Base-by-base conservation (phyloP, 1,284 basidiomycete species). In the Fomitopsis schrenkii region DNA sequence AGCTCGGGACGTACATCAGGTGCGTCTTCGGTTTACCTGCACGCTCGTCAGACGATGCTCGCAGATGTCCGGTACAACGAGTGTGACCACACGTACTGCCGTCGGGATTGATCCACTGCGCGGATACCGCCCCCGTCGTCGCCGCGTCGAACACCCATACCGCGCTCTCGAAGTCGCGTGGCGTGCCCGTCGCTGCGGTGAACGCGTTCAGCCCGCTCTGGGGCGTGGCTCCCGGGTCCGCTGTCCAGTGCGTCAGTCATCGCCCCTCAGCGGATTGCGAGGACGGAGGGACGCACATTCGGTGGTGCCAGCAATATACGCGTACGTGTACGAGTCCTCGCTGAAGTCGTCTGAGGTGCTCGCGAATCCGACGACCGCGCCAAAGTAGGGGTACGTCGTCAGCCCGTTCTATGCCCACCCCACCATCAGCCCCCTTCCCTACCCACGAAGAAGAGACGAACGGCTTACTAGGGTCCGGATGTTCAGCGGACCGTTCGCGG, bases 21-120 rank as follows among this genome's bases (percentile, higher is more conserved):
- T 42, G n/a, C 41, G n/a, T 19, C 15, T 7, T 42, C 41, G 41
- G 41, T 19, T 42, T 42, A 14, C 41, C 41, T 42, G 15, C 4
- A 19, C 15, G 41, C 15, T 17, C 14, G 41, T 15, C 41, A 42
- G 22, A 22, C 22, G 22, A 22, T 22, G 22, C 22, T 22, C 22
- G 22, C 22, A 22, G 22, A 22, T 22, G 22, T 22, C 22, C 22
- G 22, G 22, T 22, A 22, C 22, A 22, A 22, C 22, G 22, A 22
- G 22, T 22, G 22, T 1, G 41, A 19, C 5, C 35, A 6, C 35
- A 63, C 62, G 40, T 19, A 62, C 62, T 30, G 45, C 65, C 64
- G 61, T 68, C 63, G 12, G 63, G 41, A 61, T 71, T 71, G 57
- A 66, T 45, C 67, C 68, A 71, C 35, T 59, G 40, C n/a, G 64